A percentile compares a stretch with the other conserved stretches of the same genome.
Conservation (phyloP, 768 basidiomycete species). For the Leucosporidium creatinivorum region DNA sequence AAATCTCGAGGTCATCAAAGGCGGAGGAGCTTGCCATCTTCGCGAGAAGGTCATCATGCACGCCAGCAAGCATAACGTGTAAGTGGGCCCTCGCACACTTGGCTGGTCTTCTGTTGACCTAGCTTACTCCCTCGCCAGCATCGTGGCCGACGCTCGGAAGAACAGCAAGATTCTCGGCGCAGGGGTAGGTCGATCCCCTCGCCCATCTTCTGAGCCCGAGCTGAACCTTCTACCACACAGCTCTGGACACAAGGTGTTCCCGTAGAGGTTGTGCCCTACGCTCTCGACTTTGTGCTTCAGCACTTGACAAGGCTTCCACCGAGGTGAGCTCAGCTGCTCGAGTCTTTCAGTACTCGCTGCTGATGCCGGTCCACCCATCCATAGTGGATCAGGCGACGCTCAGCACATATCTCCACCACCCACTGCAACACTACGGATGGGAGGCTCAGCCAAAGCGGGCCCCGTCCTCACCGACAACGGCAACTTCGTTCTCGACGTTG, state of each 20-base stretch:
- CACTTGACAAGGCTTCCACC: background rate
- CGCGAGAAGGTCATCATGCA: conserved; percentile 94
- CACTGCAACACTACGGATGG: conserved; percentile 1
- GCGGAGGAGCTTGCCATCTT: conserved; percentile 56
- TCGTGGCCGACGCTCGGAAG: background rate
- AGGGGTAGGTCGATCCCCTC: background rate
- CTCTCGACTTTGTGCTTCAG: conserved; percentile 38
- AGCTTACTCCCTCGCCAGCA: too few species aligned
- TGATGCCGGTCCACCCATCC: too few species aligned
- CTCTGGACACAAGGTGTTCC: conserved; percentile 73
- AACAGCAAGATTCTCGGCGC: background rate
- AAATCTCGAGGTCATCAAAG: conserved; percentile 1
- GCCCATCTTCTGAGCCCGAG: background rate
- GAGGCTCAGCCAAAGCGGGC: conserved; percentile 38
- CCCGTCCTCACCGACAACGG: conserved; percentile 92
- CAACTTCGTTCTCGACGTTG: background rate
- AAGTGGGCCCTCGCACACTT: background rate
- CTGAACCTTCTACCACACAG: background rate
- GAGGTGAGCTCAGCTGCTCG: background rate
- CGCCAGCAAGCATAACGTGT: conserved; percentile 51
- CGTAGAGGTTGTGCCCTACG: conserved; percentile 89
- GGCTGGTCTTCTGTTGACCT: too few species aligned
- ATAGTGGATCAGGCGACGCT: too few species aligned
- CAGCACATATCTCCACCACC: background rate
- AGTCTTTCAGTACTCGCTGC: too few species aligned